A percentile compares a stretch with the other conserved stretches of the same genome.
Evolutionary conservation across 805 yeast species (phyloP).

Genomic region (Blastobotrys terrestris): DNA sequence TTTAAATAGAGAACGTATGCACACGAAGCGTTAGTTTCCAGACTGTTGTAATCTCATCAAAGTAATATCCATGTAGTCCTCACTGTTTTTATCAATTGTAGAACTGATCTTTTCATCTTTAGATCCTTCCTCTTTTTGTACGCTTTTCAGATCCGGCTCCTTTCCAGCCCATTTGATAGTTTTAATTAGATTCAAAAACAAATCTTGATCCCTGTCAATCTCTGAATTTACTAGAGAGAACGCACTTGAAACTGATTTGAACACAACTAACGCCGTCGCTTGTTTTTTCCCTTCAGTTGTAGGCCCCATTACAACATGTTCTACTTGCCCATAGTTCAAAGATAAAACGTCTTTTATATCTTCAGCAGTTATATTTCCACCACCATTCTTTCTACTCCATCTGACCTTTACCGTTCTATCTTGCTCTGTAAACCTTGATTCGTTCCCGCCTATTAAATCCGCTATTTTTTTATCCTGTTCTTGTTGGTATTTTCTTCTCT

Average conservation of each 20-base stretch:
- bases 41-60: background rate
- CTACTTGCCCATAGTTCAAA: background rate
- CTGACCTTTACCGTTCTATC: background rate
- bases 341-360: background rate
- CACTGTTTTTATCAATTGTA: background rate
- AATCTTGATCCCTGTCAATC: background rate
- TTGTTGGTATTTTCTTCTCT: conserved; percentile 12
- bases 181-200: background rate
- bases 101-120: background rate
- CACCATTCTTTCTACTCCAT: background rate
- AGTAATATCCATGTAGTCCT: background rate
- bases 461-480: background rate
- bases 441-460: background rate
- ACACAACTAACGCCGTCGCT: background rate
- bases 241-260: background rate
- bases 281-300: background rate
- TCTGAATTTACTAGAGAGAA: background rate
- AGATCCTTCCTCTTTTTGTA: background rate
- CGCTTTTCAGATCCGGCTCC: background rate
- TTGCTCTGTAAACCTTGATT: background rate
- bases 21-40: background rate
- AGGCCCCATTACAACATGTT: background rate
- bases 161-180: background rate
- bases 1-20: background rate
- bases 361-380: background rate